Percentiles rank a stretch among this genome's conserved stretches.
These are phyloP conservation scores for Chalciporus piperatus DNA, from an alignment of 768 basidiomycete species.

Conservation along the genomic window DNA sequence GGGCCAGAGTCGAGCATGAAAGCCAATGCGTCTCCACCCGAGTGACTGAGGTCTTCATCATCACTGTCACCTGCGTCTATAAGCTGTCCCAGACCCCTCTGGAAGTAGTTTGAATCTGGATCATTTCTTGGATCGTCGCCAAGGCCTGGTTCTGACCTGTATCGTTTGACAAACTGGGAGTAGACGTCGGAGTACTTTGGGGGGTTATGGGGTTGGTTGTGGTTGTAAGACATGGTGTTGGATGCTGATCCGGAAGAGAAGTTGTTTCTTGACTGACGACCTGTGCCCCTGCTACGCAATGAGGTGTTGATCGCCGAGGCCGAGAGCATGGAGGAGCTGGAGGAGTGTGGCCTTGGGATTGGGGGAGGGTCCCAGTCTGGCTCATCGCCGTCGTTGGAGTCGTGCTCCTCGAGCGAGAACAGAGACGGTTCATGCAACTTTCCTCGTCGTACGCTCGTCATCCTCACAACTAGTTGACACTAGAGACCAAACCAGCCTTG, in stretches of 20 bases:
- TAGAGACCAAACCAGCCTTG: background rate
- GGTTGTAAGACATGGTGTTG: conserved; percentile 27
- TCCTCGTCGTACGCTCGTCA: conserved; percentile 25
- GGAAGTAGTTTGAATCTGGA: conserved; percentile 81
- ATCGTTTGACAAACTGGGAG: conserved; percentile 75
- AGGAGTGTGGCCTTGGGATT: conserved; percentile 26
- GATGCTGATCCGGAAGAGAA: conserved; percentile 30
- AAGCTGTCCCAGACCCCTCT: conserved; percentile 65
- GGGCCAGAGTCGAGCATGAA: conserved; percentile 60
- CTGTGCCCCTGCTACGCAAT: conserved; percentile 31
- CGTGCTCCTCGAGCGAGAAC: conserved; percentile 61
- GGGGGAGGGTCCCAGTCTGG: conserved; percentile 42
- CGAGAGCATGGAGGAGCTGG: conserved; percentile 22
- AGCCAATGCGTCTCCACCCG: conserved; percentile 43
- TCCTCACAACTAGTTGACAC: conserved; percentile 6
- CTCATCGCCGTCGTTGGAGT: conserved; percentile 44
- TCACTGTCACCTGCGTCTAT: conserved; percentile 73
- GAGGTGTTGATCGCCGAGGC: conserved; percentile 30
- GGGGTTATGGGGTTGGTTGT: conserved; percentile 28
- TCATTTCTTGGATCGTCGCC: conserved; percentile 73
- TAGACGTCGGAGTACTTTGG: conserved; percentile 62
- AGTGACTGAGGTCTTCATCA: conserved; percentile 60
- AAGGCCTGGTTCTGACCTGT: conserved; percentile 60
- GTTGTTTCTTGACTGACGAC: conserved; percentile 28
- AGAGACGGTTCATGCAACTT: conserved; percentile 59